A percentile compares a stretch with the other conserved stretches of the same genome.
Conservation (phyloP, 2,329 filamentous ascomycete genomes). For the Xylaria sp. region DNA sequence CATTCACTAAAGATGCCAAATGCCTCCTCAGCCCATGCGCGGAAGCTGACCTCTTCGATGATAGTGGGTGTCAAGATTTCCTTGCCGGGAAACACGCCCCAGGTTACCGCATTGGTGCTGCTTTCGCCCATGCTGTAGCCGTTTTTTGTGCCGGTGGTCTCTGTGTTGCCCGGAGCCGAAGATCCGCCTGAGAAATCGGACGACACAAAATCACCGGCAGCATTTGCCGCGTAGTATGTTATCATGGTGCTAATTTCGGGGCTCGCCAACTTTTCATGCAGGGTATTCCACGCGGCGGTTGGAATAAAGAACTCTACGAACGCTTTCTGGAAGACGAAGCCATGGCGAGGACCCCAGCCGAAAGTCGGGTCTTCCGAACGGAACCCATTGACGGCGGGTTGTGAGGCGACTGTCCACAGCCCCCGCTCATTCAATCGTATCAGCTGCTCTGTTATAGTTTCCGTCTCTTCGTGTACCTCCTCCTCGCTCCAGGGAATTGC, state of each 20-base stretch:
- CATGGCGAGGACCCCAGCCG: constrained; percentile 92
- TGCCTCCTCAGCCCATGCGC: constrained; percentile 94
- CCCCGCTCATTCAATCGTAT: constrained; percentile 80
- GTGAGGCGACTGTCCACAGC: constrained; percentile 97
- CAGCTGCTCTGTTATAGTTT: constrained; percentile 80
- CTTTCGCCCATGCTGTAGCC: constrained; percentile 50
- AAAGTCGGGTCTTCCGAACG: constrained; percentile 81
- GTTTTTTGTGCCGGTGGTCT: not conserved
- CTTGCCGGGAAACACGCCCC: constrained; percentile 94
- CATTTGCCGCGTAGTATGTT: constrained; percentile 89
- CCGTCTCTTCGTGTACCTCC: constrained; percentile 83
- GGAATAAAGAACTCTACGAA: constrained; percentile 98
- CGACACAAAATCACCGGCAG: constrained; percentile 79
- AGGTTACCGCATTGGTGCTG: constrained; percentile 93
- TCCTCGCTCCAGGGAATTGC: constrained; percentile 96
- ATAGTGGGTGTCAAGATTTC: constrained; percentile 97
- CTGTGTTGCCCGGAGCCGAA: constrained; percentile 31
- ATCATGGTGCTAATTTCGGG: constrained; percentile 73
- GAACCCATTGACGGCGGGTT: constrained; percentile 91
- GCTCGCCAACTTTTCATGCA: constrained; percentile 71
- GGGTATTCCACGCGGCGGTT: constrained; percentile 72
- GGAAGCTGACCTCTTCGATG: constrained; percentile 94
- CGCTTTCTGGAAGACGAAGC: constrained; percentile 97
- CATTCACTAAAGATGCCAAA: constrained; percentile 97
- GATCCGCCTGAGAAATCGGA: constrained; percentile 64